Conservation (phyloP, 148 eudicot genomes). For the Chenopodium suecicum region DNA sequence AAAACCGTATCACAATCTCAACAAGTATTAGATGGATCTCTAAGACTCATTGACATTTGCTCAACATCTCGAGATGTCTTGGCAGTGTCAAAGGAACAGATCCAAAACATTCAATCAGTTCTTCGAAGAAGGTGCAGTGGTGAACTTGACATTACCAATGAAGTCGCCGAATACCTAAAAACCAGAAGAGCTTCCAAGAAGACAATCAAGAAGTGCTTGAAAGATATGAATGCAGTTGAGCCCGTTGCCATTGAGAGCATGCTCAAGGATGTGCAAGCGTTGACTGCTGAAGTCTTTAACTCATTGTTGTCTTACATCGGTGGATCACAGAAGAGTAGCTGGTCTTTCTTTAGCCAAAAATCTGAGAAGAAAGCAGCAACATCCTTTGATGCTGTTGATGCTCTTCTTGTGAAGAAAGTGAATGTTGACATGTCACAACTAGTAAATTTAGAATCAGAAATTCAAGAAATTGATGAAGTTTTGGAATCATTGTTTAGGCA, state of each 20-base stretch:
- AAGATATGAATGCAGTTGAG: slow-evolving; percentile 17
- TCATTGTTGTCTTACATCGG: slow-evolving; percentile 23
- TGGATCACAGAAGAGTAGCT: slow-evolving; percentile 9
- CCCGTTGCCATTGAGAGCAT: slow-evolving; percentile 4
- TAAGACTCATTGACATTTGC: slow-evolving; percentile 40
- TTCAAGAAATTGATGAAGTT: slow-evolving; percentile 19
- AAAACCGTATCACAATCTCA: slow-evolving; percentile 9
- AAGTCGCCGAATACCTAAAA: slow-evolving; percentile 15
- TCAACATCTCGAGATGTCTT: slow-evolving; percentile 27
- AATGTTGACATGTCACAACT: slow-evolving; percentile 3
- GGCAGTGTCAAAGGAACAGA: slow-evolving; percentile 24
- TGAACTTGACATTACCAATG: slow-evolving; percentile 16
- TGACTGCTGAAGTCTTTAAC: neutral
- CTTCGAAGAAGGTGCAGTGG: slow-evolving; percentile 32
- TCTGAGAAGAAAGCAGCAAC: neutral
- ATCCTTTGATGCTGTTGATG: slow-evolving; percentile 19
- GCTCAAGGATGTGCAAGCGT: slow-evolving; percentile 22
- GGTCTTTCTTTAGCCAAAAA: slow-evolving; percentile 17
- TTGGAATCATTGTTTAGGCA: slow-evolving; percentile 3
- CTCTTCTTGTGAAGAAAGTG: neutral
- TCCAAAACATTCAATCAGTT: slow-evolving; percentile 35
- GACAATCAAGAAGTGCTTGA: slow-evolving; percentile 21
- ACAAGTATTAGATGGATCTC: slow-evolving; percentile 32
- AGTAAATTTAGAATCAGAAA: slow-evolving; percentile 13
- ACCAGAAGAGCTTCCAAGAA: slow-evolving; percentile 28